phyloP scores from a whole-genome alignment of 192 early-diverging fungal species.

The Entomortierella parvispora region DNA sequence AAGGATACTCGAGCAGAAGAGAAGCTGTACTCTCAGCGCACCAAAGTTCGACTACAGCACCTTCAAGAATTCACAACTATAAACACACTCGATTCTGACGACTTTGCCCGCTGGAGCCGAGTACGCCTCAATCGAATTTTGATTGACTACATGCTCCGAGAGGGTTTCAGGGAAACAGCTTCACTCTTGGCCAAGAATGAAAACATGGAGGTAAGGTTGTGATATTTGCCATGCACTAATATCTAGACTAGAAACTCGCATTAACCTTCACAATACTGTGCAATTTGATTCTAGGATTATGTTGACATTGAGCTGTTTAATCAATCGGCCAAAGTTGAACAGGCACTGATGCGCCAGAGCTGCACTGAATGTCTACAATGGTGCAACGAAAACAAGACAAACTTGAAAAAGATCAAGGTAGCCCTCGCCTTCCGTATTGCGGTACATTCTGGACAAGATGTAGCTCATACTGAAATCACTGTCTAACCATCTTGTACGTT shows the following conservation, averaged over 20 bases:
- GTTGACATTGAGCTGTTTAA: conserved; percentile 94
- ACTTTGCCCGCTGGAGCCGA: conserved; percentile 87
- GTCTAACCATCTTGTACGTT: too few species aligned
- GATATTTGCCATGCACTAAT: too few species aligned
- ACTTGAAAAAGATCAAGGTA: conserved; percentile 90
- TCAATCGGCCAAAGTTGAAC: conserved; percentile 82
- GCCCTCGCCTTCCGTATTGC: neutral
- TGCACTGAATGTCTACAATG: conserved; percentile 91
- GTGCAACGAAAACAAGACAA: conserved; percentile 94
- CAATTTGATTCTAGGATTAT: conserved; percentile 64
- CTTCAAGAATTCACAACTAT: conserved; percentile 78
- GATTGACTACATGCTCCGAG: conserved; percentile 95
- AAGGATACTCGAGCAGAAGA: conserved; percentile 83
- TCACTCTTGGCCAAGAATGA: conserved; percentile 67
- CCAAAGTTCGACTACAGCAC: conserved; percentile 79
- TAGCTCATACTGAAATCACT: neutral
- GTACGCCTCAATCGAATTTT: conserved; percentile 88
- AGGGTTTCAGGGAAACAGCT: conserved; percentile 84
- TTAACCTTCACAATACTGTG: neutral
- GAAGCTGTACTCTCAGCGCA: conserved; percentile 70
- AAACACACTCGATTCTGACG: conserved; percentile 69
- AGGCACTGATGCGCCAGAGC: conserved; percentile 77
- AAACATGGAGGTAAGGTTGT: conserved; percentile 73
- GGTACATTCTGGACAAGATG: neutral
- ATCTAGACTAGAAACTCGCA: too few species aligned